Evolutionary conservation across 2,329 filamentous ascomycete genomes (phyloP).

Genomic region (Claviceps paspali): DNA sequence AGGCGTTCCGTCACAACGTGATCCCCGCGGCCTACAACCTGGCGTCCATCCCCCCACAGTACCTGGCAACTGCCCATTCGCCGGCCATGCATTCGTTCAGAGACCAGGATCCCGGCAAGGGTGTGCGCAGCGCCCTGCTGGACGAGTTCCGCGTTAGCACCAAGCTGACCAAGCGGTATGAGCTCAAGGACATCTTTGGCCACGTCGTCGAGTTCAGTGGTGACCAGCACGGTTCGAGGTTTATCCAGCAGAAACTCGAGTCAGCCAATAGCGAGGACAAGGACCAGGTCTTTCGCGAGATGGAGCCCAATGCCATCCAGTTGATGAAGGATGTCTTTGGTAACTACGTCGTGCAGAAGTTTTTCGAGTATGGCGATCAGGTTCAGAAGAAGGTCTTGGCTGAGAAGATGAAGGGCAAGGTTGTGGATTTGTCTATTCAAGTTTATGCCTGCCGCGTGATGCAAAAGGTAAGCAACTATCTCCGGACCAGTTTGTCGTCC

Average conservation of each 20-base stretch:
- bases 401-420: slow-evolving; percentile 73
- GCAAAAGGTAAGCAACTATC: slow-evolving; percentile 62
- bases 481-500: too few species aligned
- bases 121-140: slow-evolving; percentile 54
- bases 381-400: slow-evolving; percentile 80
- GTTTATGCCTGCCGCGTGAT: slow-evolving; percentile 94
- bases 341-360: slow-evolving; percentile 96
- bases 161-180: slow-evolving; percentile 59
- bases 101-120: slow-evolving; percentile 43
- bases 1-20: slow-evolving; percentile 21
- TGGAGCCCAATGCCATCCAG: slow-evolving; percentile 68
- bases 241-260: slow-evolving; percentile 87
- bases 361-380: slow-evolving; percentile 92
- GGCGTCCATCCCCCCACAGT: slow-evolving; percentile 17
- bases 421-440: slow-evolving; percentile 65
- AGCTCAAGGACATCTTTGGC: slow-evolving; percentile 77
- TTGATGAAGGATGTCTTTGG: slow-evolving; percentile 95
- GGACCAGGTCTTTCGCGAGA: slow-evolving; percentile 75
- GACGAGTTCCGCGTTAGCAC: slow-evolving; percentile 65
- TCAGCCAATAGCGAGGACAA: slow-evolving; percentile 93
- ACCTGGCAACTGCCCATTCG: slow-evolving; percentile 14
- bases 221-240: slow-evolving; percentile 88
- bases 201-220: slow-evolving; percentile 90
- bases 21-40: slow-evolving; percentile 17
- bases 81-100: slow-evolving; percentile 24